A percentile compares a stretch with the other conserved stretches of the same genome.
Conservation (phyloP, 2,329 filamentous ascomycete species). For the Fusarium verticillioides region DNA sequence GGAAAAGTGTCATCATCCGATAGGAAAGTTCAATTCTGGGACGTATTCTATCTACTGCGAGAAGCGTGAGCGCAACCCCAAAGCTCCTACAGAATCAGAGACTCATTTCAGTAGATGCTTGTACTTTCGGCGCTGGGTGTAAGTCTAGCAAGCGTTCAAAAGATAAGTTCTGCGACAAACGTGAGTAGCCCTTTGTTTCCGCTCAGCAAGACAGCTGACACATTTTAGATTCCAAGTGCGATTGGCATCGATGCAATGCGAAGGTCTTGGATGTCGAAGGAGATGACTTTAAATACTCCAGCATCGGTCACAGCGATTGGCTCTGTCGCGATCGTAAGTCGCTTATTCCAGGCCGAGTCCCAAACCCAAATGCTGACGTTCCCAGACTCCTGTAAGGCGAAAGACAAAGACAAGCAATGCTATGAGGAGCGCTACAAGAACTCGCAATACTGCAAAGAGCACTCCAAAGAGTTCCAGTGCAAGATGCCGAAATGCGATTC, state of each 20-base stretch:
- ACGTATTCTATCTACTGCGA: not conserved
- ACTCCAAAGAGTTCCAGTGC: constrained; percentile 9
- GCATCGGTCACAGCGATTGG: not conserved
- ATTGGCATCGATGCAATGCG: not conserved
- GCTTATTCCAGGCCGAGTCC: fast-evolving
- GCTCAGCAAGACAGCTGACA: not conserved
- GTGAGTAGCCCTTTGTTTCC: not conserved
- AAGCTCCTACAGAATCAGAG: not conserved
- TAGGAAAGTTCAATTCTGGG: not conserved
- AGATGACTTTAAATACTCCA: not conserved
- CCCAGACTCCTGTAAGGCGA: constrained; percentile 12
- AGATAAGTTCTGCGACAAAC: not conserved
- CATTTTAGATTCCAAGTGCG: not conserved
- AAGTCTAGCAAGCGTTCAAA: fast-evolving
- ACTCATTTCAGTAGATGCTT: not conserved
- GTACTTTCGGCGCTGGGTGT: not conserved
- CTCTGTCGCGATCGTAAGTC: constrained; percentile 18
- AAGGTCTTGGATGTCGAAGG: not conserved
- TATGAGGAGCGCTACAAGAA: not conserved
- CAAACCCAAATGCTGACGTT: not conserved
- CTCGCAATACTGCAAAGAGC: constrained; percentile 7
- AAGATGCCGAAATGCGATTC: not conserved
- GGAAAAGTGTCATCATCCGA: not conserved
- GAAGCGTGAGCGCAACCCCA: not conserved
- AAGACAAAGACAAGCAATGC: not conserved